Percentiles rank a stretch among this genome's conserved stretches.
Conservation (phyloP, 2,329 filamentous ascomycete genomes). For the Neurospora crassa region DNA sequence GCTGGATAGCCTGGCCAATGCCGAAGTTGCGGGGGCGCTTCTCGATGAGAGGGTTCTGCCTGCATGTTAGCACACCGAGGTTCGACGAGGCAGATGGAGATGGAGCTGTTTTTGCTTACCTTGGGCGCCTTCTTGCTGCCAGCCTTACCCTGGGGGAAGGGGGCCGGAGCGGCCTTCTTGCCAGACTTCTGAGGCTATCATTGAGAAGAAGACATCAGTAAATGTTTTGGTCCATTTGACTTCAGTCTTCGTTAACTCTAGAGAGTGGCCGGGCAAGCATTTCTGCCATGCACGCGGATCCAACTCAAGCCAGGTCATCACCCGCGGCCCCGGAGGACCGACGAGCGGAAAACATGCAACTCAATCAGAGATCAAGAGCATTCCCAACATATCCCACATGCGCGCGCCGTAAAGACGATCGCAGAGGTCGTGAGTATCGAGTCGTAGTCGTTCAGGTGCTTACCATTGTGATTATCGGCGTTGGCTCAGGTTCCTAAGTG, state of each 20-base stretch:
- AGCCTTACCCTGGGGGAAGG: constrained; percentile 92
- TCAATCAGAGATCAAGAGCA: constrained; percentile 24
- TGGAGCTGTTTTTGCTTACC: constrained; percentile 49
- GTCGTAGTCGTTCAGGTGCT: constrained; percentile 33
- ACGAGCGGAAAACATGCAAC: constrained; percentile 31
- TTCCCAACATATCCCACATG: constrained; percentile 9
- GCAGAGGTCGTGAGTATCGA: constrained; percentile 20
- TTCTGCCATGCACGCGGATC: constrained; percentile 37
- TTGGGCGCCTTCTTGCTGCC: constrained; percentile 89
- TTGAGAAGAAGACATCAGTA: constrained; percentile 99
- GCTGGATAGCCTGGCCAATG: constrained; percentile 98
- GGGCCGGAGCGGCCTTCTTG: constrained; percentile 97
- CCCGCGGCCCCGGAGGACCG: constrained; percentile 32
- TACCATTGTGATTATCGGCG: constrained; percentile 52
- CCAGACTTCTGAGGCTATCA: constrained; percentile 98
- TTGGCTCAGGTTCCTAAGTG: constrained; percentile 34
- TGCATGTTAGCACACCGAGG: constrained; percentile 14
- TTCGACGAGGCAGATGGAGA: not conserved
- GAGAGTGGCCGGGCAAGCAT: constrained; percentile 55
- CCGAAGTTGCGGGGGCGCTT: constrained; percentile 96
- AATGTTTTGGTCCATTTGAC: constrained; percentile 59
- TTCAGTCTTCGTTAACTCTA: constrained; percentile 86
- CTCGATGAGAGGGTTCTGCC: constrained; percentile 97
- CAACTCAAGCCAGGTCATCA: constrained; percentile 60
- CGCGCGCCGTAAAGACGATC: constrained; percentile 7